Conservation (phyloP, 768 basidiomycete species). For the Pholiota conissans region DNA sequence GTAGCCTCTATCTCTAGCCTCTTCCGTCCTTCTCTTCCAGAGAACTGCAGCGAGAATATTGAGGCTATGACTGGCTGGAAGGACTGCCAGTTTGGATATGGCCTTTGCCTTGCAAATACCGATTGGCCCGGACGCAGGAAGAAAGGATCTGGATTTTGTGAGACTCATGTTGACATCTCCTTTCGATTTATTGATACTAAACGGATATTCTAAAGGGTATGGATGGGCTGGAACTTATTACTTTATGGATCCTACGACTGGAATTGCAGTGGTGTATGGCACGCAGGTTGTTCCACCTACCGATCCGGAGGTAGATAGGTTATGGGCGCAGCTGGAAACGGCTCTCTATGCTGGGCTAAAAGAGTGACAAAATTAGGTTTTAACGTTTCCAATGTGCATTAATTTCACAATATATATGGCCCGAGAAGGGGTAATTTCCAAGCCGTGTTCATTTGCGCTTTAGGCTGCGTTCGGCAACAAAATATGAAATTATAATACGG, state of each 20-base stretch:
- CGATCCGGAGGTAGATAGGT: slow-evolving; percentile 20
- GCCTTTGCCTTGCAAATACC: slow-evolving; percentile 21
- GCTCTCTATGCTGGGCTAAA: slow-evolving; percentile 25
- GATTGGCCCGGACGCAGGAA: slow-evolving; percentile 26
- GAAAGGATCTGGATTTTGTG: slow-evolving; percentile 30
- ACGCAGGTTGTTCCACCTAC: slow-evolving; percentile 29
- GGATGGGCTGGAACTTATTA: slow-evolving; percentile 37
- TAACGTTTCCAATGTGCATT: too few relatives aligned
- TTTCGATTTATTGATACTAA: neutral
- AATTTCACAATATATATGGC: too few relatives aligned
- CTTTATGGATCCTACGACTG: slow-evolving; percentile 34
- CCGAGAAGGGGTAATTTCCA: too few relatives aligned
- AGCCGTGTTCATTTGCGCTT: too few relatives aligned
- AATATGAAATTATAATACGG: too few relatives aligned
- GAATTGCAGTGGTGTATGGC: slow-evolving; percentile 33
- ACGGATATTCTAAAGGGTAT: slow-evolving; percentile 21
- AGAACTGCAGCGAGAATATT: neutral
- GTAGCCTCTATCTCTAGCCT: slow-evolving; percentile 11
- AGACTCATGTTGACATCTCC: neutral
- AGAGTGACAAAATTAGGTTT: neutral
- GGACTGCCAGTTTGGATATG: slow-evolving; percentile 13
- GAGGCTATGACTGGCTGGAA: slow-evolving; percentile 1
- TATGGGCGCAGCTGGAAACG: slow-evolving; percentile 25
- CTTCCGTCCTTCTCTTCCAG: slow-evolving; percentile 19
- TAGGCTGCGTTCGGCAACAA: too few relatives aligned